phyloP scores from a whole-genome alignment of 2,329 filamentous ascomycete species.

The Venturia aucupariae region DNA sequence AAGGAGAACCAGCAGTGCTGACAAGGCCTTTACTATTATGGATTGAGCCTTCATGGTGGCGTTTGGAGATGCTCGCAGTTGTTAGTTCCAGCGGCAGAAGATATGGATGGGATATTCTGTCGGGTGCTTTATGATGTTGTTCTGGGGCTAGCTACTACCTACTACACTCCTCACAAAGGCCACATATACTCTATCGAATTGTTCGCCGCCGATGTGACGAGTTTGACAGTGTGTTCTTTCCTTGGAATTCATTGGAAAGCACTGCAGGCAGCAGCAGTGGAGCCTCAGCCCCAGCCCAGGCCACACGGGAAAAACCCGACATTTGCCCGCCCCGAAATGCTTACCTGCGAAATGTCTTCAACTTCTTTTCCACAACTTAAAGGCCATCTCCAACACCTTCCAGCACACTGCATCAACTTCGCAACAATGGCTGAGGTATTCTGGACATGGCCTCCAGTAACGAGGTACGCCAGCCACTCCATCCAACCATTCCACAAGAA shows the following conservation, averaged over 20 bases:
- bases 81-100: not conserved
- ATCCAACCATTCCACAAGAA: conserved; percentile 16
- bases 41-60: not conserved
- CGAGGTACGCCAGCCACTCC: conserved; percentile 42
- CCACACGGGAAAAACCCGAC: not conserved
- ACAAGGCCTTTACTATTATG: not conserved
- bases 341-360: not conserved
- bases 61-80: not conserved
- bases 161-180: not conserved
- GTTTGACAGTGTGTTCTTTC: not conserved
- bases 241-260: not conserved
- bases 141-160: not conserved
- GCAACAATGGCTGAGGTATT: conserved; percentile 40
- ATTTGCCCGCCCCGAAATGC: not conserved
- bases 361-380: not conserved
- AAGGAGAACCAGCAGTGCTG: conserved; percentile 1
- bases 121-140: not conserved
- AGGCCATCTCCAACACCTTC: conserved; percentile 6
- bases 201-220: not conserved
- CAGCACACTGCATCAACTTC: not conserved
- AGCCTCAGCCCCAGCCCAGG: not conserved
- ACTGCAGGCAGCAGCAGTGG: not conserved
- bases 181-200: not conserved
- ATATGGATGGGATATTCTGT: not conserved
- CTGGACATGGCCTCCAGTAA: conserved; percentile 56